Base-by-base conservation (phyloP, 164 flowering plant species). In the Litsea cubeba region DNA sequence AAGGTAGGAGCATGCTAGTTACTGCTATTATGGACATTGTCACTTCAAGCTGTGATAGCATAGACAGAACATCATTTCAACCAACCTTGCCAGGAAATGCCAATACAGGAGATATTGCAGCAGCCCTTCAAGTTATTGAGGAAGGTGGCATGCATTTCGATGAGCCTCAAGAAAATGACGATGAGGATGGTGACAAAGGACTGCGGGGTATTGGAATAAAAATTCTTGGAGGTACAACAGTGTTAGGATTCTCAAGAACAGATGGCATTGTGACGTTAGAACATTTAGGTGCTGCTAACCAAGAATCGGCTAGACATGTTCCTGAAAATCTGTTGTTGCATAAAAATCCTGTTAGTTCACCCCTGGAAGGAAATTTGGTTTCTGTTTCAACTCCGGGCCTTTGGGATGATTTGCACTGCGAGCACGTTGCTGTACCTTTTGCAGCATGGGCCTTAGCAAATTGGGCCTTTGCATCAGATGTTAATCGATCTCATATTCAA, bases 361-460 rank as follows among this genome's bases (percentile, higher is more conserved):
- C 66, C 20, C 69, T 74, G 24, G 84, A 79, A 75, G 75, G 72
- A 60, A 88, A 75, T 71, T 71, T 83, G 71, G 76, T 88, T 67
- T 84, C 91, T 58, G 79, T 85, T 75, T 90, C 91, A 71, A 87
- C 87, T 77, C 98, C 97, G 74, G 99, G 99, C 65, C 92, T 95
- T 15, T 95, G 99, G 99, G 99, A 95, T 91, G 99, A 95, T 88
- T 84, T 95, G 85, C 91, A 86, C 70, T 81, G 88, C 75, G 84
- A 93, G 80, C 99, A 93, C 81, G 95, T 95, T 65, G 99, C 99
- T 67, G 97, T 96, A 50, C 98, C 99, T 64, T 96, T 96, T 85
- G 99, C 99, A 67, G 88, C 98, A 67, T 96, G 99, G 98, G 98
- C 99, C 57, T 78, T 96, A 62, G 98, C 98, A 72, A 92, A 90